Conservation (phyloP, 768 basidiomycete genomes). For the Trametes elegans region DNA sequence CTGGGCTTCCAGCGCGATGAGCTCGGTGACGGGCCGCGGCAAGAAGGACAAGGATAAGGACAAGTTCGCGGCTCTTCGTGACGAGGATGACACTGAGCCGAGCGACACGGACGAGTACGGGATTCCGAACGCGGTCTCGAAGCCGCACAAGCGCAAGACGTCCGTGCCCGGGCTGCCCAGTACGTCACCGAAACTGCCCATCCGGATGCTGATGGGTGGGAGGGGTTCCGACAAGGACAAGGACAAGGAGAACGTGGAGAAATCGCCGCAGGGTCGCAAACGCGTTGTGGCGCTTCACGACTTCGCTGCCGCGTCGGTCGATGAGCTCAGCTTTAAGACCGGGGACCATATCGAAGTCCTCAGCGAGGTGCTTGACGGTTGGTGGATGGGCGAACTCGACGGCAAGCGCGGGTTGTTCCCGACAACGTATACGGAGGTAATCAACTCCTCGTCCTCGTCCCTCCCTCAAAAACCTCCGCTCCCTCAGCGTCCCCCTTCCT, state of each 20-base stretch:
- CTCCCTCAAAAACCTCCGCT: conserved; percentile 25
- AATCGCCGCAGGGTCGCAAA: conserved; percentile 21
- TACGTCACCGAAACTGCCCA: conserved; percentile 26
- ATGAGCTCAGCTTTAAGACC: conserved; percentile 72
- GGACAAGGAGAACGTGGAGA: conserved; percentile 36
- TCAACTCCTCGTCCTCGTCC: conserved; percentile 30
- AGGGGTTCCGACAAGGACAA: conserved; percentile 36
- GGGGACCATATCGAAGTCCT: conserved; percentile 77
- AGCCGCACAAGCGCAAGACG: conserved; percentile 16
- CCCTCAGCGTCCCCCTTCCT: conserved; percentile 23
- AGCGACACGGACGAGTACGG: conserved; percentile 29
- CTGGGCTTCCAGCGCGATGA: conserved; percentile 70
- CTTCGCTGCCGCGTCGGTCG: conserved; percentile 63
- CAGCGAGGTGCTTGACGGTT: conserved; percentile 81
- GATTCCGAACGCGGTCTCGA: conserved; percentile 6
- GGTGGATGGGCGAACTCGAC: conserved; percentile 84
- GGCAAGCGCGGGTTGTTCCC: conserved; percentile 83
- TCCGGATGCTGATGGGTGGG: conserved; percentile 49
- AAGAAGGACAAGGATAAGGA: conserved; percentile 58
- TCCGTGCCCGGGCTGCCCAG: conserved; percentile 3
- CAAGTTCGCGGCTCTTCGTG: conserved; percentile 53
- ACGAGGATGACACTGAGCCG: conserved; percentile 39
- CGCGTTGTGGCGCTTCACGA: conserved; percentile 71
- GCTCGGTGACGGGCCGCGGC: conserved; percentile 53
- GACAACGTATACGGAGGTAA: conserved; percentile 63